Evolutionary conservation across 345 rosid species (phyloP), one percentile per base, ranked within the genome.

Genomic region (Citrus cavaleriei): DNA sequence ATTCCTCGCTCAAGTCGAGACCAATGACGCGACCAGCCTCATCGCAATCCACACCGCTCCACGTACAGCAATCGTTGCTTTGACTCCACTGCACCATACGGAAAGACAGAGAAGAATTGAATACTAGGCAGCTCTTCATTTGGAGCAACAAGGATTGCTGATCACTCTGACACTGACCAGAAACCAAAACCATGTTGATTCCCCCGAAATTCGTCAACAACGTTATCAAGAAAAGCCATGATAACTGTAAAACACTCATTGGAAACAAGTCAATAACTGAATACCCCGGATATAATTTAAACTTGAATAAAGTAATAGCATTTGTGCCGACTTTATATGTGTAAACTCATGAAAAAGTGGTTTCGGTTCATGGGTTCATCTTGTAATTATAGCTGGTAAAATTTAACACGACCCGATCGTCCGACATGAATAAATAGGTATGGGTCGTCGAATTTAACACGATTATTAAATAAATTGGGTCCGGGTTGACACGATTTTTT

Each of bases 1-100:
- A 64, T 70, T 84, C 81, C 1, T 21, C 12, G 78, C 81, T 83
- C 83, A 88, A 78, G 63, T 86, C 67, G 2, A 88, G 80, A 14
- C 68, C 78, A 71, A 61, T 62, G 2, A 81, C 71, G 24, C 21
- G 68, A 25, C 84, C 84, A 5, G 1, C 67, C 16, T 0, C 62
- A 76, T 76, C 75, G 14, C 84, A 84, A 0, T 6, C 16, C 3
- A 81, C 62, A 22, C 86, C 86, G 8, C 8, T 10, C 86, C 86
- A 81, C 1, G 1, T 7, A 25, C 87, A 84, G 14, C 87, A 84
- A 32, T 84, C 81, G 0, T n/a, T 10, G 25, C 34, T 13, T 46
- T 24, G 16, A 62, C 19, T 18, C 87, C 87, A 84, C 0, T 1
- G 8, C 42, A 10, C 5, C 57, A 49, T 14, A 3, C 62, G 6